Evolutionary conservation across 176 grass and related monocot genomes (phyloP), one percentile per base, ranked within the genome.

Genomic region (Dendrocalamus sinicus): DNA sequence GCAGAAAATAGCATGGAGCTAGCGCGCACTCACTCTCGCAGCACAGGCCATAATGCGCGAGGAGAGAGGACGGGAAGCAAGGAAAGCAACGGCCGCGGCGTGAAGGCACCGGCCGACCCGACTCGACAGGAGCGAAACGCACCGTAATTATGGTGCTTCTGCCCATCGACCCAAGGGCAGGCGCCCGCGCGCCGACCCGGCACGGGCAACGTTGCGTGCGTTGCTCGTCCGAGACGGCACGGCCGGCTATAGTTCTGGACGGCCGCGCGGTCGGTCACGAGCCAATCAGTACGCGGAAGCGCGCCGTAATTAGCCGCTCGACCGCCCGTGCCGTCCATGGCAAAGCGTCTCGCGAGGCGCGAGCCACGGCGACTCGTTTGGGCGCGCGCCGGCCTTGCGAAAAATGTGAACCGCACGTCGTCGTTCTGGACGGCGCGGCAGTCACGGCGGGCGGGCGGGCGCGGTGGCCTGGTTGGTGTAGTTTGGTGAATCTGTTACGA

Each of bases 31-130:
- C 3, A n/a, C 9, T 7, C 26, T 0, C 62, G 44, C 72, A 53
- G 67, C 20, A 43, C 82, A 67, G 57, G 11, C 51, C 70, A 74
- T 71, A 63, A 81, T 82, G 83, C 88, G 77, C 54, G 87, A 79
- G 10, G 22, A 5, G 48, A 37, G 28, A 24, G 24, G 23, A 37
- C 0, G 67, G 41, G 22, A 5, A 7, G 61, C 61, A 6, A 30
- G 45, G 83, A 86, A 54, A 86, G 72, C 83, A 54, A 82, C 63
- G 78, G 83, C 72, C 78, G 77, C 78, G 58, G 19, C 78, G 70
- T 10, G 23, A 73, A 11, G 76, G 78, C 83, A 12, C 12, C 9
- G 61, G 16, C 41, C 76, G 30, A 46, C 43, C 43, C 40, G 44
- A 47, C 78, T 20, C 37, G 50, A 76, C 79, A 60, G 39, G 20